Base-by-base conservation (phyloP, 2,329 filamentous ascomycete genomes). In the Neofusicoccum cordaticola region DNA sequence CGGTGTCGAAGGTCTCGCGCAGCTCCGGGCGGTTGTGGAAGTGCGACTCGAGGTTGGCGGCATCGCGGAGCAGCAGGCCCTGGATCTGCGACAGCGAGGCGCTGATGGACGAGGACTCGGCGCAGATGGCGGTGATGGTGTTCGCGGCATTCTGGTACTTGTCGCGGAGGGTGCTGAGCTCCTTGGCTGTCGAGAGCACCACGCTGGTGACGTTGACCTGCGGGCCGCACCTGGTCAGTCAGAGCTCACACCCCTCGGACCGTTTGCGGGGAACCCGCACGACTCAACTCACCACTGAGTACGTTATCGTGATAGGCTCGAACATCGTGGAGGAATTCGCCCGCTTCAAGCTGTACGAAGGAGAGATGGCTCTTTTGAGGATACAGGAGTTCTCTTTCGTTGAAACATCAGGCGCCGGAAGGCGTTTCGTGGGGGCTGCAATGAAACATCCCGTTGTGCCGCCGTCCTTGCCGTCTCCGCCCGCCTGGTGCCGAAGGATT, bases 51-150 rank as follows among this genome's bases (percentile, higher is more conserved):
- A 52, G 39, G 31, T 44, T 7, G 37, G 22, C 11, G n/a, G 69
- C 68, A 61, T 72, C 70, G 63, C 71, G 67, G 5, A 74, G 67
- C 2, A 75, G 53, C 2, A 76, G 68, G 52, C 63, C 70, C 58
- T 75, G 72, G 9, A 75, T 66, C 64, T 75, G 74, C 4, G 70
- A 70, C 1, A 76, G 63, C 2, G 72, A 74, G 7, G 74, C 73
- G 0, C 73, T 73, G 17, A 75, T 70, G 45, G 74, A 70, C 67
- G 74, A 72, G 3, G 72, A 73, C 57, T 76, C 74, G 17, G 72
- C 69, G 60, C 75, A 75, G 44, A 76, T 73, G 19, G 73, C 69
- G 5, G 71, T 72, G 52, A 76, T 75, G 8, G 72, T 69, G 2
- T 71, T 31, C 7, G 70, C 71, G 9, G 74, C 74, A 64, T 75